Conservation (phyloP, 345 rosid species). For the Sisymbrium altissimum region DNA sequence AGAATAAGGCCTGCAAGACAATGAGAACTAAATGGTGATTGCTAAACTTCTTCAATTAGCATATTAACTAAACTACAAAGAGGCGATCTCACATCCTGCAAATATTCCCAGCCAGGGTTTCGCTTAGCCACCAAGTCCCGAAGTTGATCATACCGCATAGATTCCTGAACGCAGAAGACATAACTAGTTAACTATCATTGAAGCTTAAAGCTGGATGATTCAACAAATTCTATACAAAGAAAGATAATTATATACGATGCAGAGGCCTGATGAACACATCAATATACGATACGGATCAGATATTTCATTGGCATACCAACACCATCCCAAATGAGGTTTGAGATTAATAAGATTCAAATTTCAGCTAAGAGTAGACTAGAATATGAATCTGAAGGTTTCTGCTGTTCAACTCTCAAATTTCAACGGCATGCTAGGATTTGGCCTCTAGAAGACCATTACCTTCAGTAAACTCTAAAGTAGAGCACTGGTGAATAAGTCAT, state of each 20-base stretch:
- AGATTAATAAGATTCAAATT: constrained; percentile 7
- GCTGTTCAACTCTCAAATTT: too few species aligned
- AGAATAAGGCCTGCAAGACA: constrained; percentile 61
- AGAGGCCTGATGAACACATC: neutral
- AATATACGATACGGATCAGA: neutral
- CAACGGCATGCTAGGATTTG: neutral
- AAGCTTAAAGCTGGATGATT: neutral
- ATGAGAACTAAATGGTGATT: constrained; percentile 12
- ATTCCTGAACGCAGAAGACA: constrained; percentile 55
- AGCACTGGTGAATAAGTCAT: neutral
- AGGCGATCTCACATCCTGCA: constrained; percentile 70
- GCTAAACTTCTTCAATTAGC: neutral
- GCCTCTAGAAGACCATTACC: constrained; percentile 12
- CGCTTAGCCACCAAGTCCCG: constrained; percentile 76
- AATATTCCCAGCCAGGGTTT: constrained; percentile 89
- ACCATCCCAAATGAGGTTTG: neutral
- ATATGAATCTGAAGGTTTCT: too few species aligned
- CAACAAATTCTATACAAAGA: neutral
- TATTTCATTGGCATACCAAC: neutral
- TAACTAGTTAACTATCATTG: neutral
- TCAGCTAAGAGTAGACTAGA: neutral
- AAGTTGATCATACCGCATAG: constrained; percentile 84
- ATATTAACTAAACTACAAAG: neutral
- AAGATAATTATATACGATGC: neutral
- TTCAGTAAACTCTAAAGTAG: constrained; percentile 1